Conservation (phyloP, 1,284 basidiomycete genomes). For the Athelia sp. region DNA sequence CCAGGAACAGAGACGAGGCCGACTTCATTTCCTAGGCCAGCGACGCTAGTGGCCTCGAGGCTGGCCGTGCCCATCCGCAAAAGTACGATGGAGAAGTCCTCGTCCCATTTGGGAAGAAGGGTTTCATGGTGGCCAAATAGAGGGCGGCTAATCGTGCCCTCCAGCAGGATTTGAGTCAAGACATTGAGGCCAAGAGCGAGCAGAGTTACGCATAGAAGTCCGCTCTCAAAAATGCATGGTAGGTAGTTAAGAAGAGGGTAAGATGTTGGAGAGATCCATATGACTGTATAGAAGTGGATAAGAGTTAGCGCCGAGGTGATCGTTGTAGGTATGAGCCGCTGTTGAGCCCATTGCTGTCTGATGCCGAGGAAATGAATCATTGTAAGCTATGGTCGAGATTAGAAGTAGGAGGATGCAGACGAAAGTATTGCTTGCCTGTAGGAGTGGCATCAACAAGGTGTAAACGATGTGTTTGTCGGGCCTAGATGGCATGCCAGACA, state of each 20-base stretch:
- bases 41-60: conserved; percentile 64
- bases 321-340: conserved; percentile 62
- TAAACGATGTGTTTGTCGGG: conserved; percentile 67
- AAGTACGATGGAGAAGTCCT: conserved; percentile 69
- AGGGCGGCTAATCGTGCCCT: conserved; percentile 41
- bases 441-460: conserved; percentile 61
- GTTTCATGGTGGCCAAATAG: conserved; percentile 40
- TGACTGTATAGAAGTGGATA: conserved; percentile 59
- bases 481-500: conserved; percentile 42
- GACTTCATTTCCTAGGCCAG: conserved; percentile 71
- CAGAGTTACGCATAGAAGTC: conserved; percentile 48
- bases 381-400: conserved; percentile 36
- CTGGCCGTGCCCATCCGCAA: conserved; percentile 69
- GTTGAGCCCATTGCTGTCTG: conserved; percentile 51
- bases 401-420: not conserved
- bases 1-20: conserved; percentile 40
- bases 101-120: conserved; percentile 50
- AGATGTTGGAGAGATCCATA: conserved; percentile 41
- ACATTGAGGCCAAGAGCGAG: conserved; percentile 55
- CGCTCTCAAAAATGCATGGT: conserved; percentile 63
- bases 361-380: conserved; percentile 61
- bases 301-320: conserved; percentile 55
- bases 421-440: conserved; percentile 41
- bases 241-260: conserved; percentile 72
- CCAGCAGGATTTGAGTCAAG: conserved; percentile 58